Conservation (phyloP, 331 rosid species). For the Acacia pycnantha region DNA sequence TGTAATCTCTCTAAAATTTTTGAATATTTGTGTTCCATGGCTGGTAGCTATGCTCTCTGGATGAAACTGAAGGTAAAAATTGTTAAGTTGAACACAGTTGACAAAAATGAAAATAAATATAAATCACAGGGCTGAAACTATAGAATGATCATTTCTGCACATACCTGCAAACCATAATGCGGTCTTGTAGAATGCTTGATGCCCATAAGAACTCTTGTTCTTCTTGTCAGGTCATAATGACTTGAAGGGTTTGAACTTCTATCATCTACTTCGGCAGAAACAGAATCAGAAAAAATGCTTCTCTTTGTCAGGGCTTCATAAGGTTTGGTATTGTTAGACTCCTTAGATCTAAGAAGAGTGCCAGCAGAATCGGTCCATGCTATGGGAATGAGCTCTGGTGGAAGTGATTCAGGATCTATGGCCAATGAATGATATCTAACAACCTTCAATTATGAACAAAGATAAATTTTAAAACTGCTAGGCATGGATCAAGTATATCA, state of each 20-base stretch:
- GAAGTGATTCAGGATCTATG: slow-evolving; percentile 83
- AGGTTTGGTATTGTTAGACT: slow-evolving; percentile 37
- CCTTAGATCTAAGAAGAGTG: slow-evolving; percentile 48
- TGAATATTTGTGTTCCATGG: slow-evolving; percentile 83
- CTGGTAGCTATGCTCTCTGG: slow-evolving; percentile 96
- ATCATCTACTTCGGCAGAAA: slow-evolving; percentile 32
- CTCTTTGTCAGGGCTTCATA: slow-evolving; percentile 32
- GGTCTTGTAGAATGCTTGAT: slow-evolving; percentile 87
- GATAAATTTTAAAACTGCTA: slow-evolving; percentile 15
- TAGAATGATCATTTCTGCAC: slow-evolving; percentile 27
- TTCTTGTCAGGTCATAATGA: slow-evolving; percentile 33
- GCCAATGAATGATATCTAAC: slow-evolving; percentile 97
- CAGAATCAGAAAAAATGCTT: slow-evolving; percentile 35
- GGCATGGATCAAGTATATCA: slow-evolving; percentile 12
- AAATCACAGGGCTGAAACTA: slow-evolving; percentile 13
- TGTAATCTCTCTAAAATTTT: slow-evolving; percentile 83
- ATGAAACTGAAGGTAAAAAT: slow-evolving; percentile 81
- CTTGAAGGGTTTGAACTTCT: slow-evolving; percentile 32
- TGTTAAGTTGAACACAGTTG: slow-evolving; percentile 27
- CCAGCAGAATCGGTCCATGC: slow-evolving; percentile 83
- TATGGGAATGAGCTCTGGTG: slow-evolving; percentile 86
- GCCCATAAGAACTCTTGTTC: slow-evolving; percentile 77
- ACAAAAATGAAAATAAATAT: slow-evolving; percentile 22
- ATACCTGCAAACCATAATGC: slow-evolving; percentile 97
- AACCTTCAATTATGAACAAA: slow-evolving; percentile 60